phyloP scores from a whole-genome alignment of 139 green algal genomes.

The Closterium sp. region DNA sequence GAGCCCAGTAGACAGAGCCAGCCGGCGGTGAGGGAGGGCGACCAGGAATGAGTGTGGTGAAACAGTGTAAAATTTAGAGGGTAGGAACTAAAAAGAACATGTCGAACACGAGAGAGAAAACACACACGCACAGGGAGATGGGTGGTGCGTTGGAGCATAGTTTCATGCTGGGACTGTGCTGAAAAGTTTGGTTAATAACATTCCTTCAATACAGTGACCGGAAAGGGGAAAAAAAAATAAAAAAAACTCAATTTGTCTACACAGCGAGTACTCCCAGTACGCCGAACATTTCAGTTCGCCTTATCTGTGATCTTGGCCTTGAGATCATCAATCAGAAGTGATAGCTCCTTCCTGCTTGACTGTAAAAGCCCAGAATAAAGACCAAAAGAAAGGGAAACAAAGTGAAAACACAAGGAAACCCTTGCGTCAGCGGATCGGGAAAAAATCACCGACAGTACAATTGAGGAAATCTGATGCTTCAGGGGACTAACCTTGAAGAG shows the following conservation, averaged over 20 bases:
- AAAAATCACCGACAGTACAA: neutral
- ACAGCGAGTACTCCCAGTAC: neutral
- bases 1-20: too few relatives aligned
- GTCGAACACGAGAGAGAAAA: too few relatives aligned
- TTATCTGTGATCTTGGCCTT: constrained; percentile 90
- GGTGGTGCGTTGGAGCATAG: too few relatives aligned
- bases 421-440: neutral
- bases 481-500: constrained; percentile 86
- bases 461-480: neutral
- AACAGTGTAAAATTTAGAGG: too few relatives aligned
- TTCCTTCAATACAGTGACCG: neutral
- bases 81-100: too few relatives aligned
- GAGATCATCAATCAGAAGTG: constrained; percentile 86
- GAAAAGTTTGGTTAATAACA: neutral
- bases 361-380: constrained; percentile 60
- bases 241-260: neutral
- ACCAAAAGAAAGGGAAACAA: too few relatives aligned
- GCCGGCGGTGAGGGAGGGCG: too few relatives aligned
- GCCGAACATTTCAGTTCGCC: neutral
- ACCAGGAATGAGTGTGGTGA: too few relatives aligned
- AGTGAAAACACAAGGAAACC: too few relatives aligned
- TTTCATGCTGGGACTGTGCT: too few relatives aligned
- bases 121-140: too few relatives aligned
- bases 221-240: neutral
- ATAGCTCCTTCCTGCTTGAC: constrained; percentile 85